Base-by-base conservation (phyloP, 2,329 filamentous ascomycete genomes). In the Aplosporella prunicola region DNA sequence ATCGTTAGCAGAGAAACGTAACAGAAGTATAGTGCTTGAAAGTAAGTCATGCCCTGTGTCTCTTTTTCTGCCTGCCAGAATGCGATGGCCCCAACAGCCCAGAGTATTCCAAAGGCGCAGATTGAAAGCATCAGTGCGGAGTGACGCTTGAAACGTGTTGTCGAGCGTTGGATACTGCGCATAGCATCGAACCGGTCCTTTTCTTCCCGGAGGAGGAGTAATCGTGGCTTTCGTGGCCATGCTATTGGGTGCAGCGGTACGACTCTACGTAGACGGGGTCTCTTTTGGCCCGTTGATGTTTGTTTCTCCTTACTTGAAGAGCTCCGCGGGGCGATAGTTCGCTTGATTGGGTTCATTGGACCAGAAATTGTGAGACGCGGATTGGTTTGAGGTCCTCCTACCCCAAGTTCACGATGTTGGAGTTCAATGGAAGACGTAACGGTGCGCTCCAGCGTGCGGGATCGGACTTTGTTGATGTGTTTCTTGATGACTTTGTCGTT, bases 1-100 rank as follows among this genome's bases (percentile, higher is more conserved):
- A 94, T 83, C 0, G 88, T 94, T 2, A 87, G 68, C 16, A 94
- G 72, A 3, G 79, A 80, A 22, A 86, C 77, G 56, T 91, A 95
- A 47, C 79, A 78, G 53, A 94, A 93, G 60, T 94, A 94, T 28
- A 95, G 69, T 0, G 78, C 74, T 40, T 87, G 67, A 48, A 89
- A 94, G 52, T 93, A 95, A 1, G 62, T 69, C 76, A 86, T 61
- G 2, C 52, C 47, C 46, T 76, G 72, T 0, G 67, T 63, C 2
- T 68, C 48, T 7, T 60, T 51, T 46, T 82, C 79, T 1, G 72
- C 66, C 20, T 61, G 50, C 67, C 72, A 80, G 54, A 95, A 94
- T 8, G 91, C 72, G 10, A 78, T 66, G 2, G 86, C 86, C 3
- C 88, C 88, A 0, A 82, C 62, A 22, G 85, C 76, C 87, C 88